phyloP scores from a whole-genome alignment of 2,329 filamentous ascomycete species.

The Xylaria sp. region DNA sequence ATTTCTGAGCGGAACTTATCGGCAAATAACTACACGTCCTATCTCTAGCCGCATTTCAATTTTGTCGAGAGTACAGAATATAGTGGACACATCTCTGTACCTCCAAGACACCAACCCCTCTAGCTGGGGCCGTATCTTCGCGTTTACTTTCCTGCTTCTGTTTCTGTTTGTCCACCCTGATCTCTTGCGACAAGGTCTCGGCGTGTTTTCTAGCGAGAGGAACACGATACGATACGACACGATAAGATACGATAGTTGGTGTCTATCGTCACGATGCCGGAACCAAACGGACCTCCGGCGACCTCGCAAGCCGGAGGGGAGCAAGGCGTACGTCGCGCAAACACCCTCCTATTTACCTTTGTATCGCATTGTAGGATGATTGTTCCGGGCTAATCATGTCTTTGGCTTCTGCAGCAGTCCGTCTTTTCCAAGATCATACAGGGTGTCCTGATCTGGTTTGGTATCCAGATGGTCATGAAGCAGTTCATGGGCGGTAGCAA shows the following conservation, averaged over 20 bases:
- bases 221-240: not conserved
- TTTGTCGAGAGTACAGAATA: slow-evolving; percentile 12
- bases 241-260: not conserved
- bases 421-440: slow-evolving; percentile 62
- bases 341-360: not conserved
- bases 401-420: slow-evolving; percentile 44
- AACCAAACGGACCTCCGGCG: slow-evolving; percentile 47
- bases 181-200: slow-evolving; percentile 21
- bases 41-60: slow-evolving; percentile 10
- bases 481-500: slow-evolving; percentile 63
- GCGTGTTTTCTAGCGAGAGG: slow-evolving; percentile 8
- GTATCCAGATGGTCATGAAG: slow-evolving; percentile 68
- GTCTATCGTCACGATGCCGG: slow-evolving; percentile 49
- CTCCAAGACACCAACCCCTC: not conserved
- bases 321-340: slow-evolving; percentile 50
- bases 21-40: slow-evolving; percentile 13
- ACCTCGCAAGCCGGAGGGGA: slow-evolving; percentile 47
- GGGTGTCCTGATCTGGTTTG: slow-evolving; percentile 67
- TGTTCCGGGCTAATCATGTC: slow-evolving; percentile 28
- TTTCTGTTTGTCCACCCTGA: not conserved
- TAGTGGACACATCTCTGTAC: slow-evolving; percentile 14
- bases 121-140: not conserved
- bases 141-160: not conserved
- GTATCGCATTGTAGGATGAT: not conserved
- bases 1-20: slow-evolving; percentile 12